These are phyloP conservation scores for Vitis amurensis DNA, from an alignment of 164 flowering plant species.

Conservation along the genomic window DNA sequence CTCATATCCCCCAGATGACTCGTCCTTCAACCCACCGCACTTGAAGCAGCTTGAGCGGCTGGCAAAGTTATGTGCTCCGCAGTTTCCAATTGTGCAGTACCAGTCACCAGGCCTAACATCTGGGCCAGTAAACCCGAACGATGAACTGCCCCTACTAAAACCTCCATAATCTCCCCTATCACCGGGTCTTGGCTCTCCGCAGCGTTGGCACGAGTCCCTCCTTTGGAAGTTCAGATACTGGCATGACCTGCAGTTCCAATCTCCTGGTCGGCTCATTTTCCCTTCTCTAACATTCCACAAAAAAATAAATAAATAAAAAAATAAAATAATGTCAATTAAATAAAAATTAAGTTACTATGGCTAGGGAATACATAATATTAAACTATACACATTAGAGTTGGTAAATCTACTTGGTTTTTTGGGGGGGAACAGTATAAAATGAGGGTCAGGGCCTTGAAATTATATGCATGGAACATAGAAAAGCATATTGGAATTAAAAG, in stretches of 20 bases:
- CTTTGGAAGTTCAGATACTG: slow-evolving; percentile 65
- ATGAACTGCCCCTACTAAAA: slow-evolving; percentile 20
- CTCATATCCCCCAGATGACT: slow-evolving; percentile 9
- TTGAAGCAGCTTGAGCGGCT: slow-evolving; percentile 54
- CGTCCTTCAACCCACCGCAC: slow-evolving; percentile 44
- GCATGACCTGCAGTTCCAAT: slow-evolving; percentile 81
- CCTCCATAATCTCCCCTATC: slow-evolving; percentile 18
- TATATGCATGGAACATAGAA: too few relatives aligned
- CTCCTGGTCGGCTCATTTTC: slow-evolving; percentile 69
- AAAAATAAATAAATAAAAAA: too few relatives aligned
- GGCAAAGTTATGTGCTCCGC: slow-evolving; percentile 57
- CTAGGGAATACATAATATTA: too few relatives aligned
- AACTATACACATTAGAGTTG: too few relatives aligned
- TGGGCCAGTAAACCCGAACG: slow-evolving; percentile 39
- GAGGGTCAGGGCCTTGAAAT: too few relatives aligned
- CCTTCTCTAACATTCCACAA: too few relatives aligned
- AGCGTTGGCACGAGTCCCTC: slow-evolving; percentile 68
- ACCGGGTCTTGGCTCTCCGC: slow-evolving; percentile 49
- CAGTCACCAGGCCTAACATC: slow-evolving; percentile 59
- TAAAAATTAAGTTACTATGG: too few relatives aligned
- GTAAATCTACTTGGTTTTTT: too few relatives aligned
- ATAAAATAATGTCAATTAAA: too few relatives aligned
- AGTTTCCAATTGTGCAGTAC: slow-evolving; percentile 44
- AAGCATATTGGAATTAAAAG: too few relatives aligned
- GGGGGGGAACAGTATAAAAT: too few relatives aligned